Conservation (phyloP, 371 early-diverging fungal genomes). For the Smittium culicis region DNA sequence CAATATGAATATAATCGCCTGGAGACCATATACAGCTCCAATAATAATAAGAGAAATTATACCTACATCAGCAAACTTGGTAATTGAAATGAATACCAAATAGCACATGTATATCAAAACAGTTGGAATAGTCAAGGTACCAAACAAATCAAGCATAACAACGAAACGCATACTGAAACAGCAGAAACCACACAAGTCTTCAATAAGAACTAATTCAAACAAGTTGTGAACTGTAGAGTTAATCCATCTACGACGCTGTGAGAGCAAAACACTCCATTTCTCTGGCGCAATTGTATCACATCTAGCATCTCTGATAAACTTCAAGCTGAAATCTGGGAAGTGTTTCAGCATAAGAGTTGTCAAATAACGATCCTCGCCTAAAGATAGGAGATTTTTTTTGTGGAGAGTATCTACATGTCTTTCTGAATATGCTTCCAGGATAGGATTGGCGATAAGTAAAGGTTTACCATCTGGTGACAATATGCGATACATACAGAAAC, state of each 20-base stretch:
- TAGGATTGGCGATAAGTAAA: conserved; percentile 63
- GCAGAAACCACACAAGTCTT: conserved; percentile 81
- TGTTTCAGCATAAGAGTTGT: conserved; percentile 96
- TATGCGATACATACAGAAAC: conserved; percentile 86
- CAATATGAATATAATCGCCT: conserved; percentile 62
- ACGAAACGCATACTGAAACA: conserved; percentile 93
- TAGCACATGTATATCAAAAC: conserved; percentile 63
- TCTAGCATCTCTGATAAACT: conserved; percentile 86
- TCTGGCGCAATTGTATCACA: conserved; percentile 93
- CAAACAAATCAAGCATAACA: conserved; percentile 75
- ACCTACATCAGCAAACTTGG: conserved; percentile 64
- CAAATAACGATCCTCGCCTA: conserved; percentile 97
- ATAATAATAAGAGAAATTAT: conserved; percentile 51
- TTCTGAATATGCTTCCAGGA: conserved; percentile 87
- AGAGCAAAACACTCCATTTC: conserved; percentile 74
- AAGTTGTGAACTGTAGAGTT: conserved; percentile 90
- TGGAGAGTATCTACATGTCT: conserved; percentile 91
- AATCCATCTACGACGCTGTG: conserved; percentile 92
- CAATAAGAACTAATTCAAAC: conserved; percentile 65
- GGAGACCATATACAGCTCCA: conserved; percentile 61
- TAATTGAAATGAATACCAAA: conserved; percentile 57
- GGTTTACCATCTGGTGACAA: conserved; percentile 37
- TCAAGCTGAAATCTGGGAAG: conserved; percentile 87
- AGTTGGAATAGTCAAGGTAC: conserved; percentile 80
- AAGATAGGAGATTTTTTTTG: conserved; percentile 92